Conservation (phyloP, 306 rosid genomes). For the Castanopsis chinensis region DNA sequence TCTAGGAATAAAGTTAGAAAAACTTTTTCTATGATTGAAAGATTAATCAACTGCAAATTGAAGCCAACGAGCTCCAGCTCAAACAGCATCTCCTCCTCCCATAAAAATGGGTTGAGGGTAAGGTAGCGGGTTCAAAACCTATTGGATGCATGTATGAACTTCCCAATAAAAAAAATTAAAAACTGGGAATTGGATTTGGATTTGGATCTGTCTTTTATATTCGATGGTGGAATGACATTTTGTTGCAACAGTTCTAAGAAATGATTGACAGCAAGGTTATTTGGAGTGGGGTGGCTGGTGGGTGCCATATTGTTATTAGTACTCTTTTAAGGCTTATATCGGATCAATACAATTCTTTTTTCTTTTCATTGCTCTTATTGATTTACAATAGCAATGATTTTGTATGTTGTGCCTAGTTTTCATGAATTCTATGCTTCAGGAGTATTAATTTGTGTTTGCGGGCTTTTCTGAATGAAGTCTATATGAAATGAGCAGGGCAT, state of each 20-base stretch:
- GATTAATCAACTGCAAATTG: background rate
- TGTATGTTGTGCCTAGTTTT: background rate
- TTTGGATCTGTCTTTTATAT: background rate
- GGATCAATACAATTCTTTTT: background rate
- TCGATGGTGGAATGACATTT: background rate
- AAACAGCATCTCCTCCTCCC: too few relatives aligned
- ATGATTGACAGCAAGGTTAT: background rate
- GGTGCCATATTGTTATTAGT: background rate
- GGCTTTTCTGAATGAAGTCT: constrained; percentile 20
- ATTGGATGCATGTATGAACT: too few relatives aligned
- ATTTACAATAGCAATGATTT: background rate
- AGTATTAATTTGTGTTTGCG: background rate
- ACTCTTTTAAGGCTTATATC: background rate
- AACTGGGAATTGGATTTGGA: background rate
- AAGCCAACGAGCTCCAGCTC: background rate
- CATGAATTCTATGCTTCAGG: background rate
- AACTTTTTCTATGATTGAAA: background rate
- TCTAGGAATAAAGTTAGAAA: background rate
- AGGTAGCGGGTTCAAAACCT: too few relatives aligned
- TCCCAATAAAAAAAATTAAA: background rate
- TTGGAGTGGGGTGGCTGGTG: background rate
- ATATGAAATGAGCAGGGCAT: constrained; percentile 71
- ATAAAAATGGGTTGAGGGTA: too few relatives aligned
- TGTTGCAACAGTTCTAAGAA: background rate
- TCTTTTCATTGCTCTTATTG: background rate